These are phyloP conservation scores for Calocybe gangraenosa DNA, from an alignment of 768 basidiomycete genomes.

Conservation along the genomic window DNA sequence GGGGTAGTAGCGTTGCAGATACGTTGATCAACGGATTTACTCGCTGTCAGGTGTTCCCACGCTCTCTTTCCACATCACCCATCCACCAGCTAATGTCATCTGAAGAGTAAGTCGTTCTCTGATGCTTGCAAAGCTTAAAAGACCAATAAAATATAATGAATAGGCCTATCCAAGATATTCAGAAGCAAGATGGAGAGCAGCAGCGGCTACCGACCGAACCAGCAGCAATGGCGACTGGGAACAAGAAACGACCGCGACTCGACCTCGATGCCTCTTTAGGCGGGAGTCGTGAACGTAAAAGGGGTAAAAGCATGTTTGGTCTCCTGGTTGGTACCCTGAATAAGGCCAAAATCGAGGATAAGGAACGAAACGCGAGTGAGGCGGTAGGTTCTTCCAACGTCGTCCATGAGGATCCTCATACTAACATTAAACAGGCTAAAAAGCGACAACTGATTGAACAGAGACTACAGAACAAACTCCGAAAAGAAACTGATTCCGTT, in stretches of 20 bases:
- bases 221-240: constrained; percentile 36
- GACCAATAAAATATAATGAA: constrained; percentile 1
- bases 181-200: constrained; percentile 22
- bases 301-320: constrained; percentile 87
- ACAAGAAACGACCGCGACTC: constrained; percentile 69
- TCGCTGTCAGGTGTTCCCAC: constrained; percentile 27
- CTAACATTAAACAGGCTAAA: constrained; percentile 81
- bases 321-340: constrained; percentile 78
- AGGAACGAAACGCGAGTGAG: constrained; percentile 80
- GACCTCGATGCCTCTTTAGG: constrained; percentile 48
- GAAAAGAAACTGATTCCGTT: constrained; percentile 83
- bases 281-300: constrained; percentile 62
- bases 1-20: not conserved
- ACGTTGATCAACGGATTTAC: constrained; percentile 2
- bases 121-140: not conserved
- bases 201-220: constrained; percentile 39
- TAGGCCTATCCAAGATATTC: constrained; percentile 26
- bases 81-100: constrained; percentile 39
- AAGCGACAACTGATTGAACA: constrained; percentile 81
- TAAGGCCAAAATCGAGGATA: constrained; percentile 85
- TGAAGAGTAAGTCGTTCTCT: constrained; percentile 40
- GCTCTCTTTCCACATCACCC: constrained; percentile 16
- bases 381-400: constrained; percentile 45
- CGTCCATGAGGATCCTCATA: not conserved
- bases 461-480: constrained; percentile 79